phyloP scores from a whole-genome alignment of 345 rosid species.

The Brassica cretica region DNA sequence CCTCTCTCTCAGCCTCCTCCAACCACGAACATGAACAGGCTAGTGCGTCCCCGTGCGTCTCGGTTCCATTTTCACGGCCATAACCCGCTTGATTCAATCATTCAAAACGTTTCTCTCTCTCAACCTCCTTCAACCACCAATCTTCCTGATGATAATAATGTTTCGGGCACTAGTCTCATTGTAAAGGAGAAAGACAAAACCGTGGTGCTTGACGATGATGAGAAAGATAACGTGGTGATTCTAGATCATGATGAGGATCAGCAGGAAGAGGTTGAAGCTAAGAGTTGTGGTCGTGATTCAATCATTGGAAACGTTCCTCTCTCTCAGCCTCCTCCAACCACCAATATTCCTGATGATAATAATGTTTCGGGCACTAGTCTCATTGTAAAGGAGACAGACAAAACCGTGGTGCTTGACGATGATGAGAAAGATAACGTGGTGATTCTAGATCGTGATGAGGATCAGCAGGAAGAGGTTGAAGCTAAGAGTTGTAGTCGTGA shows the following conservation, averaged over 20 bases:
- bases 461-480: not conserved
- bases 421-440: not conserved
- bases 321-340: not conserved
- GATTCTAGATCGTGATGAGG: not conserved
- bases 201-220: not conserved
- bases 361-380: not conserved
- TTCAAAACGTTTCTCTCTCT: not conserved
- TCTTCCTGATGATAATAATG: not conserved
- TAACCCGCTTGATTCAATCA: constrained; percentile 7
- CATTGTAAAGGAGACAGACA: not conserved
- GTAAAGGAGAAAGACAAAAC: not conserved
- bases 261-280: not conserved
- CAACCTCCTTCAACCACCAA: not conserved
- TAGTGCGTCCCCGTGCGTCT: not conserved
- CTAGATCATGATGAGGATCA: not conserved
- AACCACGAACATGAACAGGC: not conserved
- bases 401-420: not conserved
- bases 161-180: not conserved
- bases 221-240: not conserved
- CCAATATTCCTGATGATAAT: not conserved
- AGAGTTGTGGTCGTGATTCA: not conserved
- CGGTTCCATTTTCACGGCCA: not conserved
- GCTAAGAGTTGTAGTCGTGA: constrained; percentile 5
- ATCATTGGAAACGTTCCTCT: not conserved
- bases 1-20: not conserved